These are phyloP conservation scores for Aspergillus egyptiacus DNA, from an alignment of 495 filamentous ascomycete species.

Conservation along the genomic window DNA sequence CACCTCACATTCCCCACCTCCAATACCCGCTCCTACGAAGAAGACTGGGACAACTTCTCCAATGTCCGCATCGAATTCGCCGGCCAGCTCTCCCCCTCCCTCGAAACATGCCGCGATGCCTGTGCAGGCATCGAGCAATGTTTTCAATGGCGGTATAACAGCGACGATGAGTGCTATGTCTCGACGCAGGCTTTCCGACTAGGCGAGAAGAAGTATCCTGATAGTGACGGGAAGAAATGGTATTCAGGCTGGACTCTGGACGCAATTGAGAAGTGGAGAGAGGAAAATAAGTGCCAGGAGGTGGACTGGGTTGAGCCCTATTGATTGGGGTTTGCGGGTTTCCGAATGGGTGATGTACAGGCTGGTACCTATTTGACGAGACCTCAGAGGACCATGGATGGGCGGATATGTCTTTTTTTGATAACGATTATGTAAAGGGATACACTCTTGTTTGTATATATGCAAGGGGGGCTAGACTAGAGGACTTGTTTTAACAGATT, in stretches of 20 bases:
- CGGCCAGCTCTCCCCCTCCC: conserved; percentile 32
- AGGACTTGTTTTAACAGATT: not conserved
- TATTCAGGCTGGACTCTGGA: conserved; percentile 13
- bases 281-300: conserved; percentile 4
- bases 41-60: conserved; percentile 47
- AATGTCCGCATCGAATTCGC: conserved; percentile 33
- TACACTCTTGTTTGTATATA: no score
- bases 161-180: conserved; percentile 6
- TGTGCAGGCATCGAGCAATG: conserved; percentile 32
- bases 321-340: not conserved
- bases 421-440: no score
- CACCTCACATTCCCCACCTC: conserved; percentile 32
- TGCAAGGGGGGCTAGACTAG: not conserved
- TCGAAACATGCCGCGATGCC: conserved; percentile 35
- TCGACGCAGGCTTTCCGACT: conserved; percentile 13
- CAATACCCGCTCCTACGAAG: conserved; percentile 24
- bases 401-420: not conserved
- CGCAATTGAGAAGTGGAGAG: conserved; percentile 13
- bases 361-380: no score
- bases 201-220: conserved; percentile 7
- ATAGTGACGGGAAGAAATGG: conserved; percentile 4
- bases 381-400: no score
- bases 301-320: conserved; percentile 13
- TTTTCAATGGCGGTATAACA: conserved; percentile 19
- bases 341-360: no score